Evolutionary conservation across 345 rosid genomes (phyloP), one percentile per base, ranked within the genome.

Genomic region (Acer saccharum): DNA sequence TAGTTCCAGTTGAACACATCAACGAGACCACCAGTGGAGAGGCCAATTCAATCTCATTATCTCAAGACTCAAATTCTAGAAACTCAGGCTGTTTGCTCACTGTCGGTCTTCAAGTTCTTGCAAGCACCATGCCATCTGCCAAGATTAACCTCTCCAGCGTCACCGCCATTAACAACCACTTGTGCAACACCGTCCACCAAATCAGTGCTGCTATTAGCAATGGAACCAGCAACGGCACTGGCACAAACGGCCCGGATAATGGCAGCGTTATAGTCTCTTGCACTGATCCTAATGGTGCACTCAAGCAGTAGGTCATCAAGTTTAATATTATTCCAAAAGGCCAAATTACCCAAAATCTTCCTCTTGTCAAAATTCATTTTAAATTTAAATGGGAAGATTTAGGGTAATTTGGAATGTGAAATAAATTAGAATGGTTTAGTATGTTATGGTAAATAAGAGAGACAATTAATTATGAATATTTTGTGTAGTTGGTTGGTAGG

Each of bases 81-180:
- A 74, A 29, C 57, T 54, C 85, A 25, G 90, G 93, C 48, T 91
- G 95, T 72, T 87, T 94, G 11, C 90, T 96, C 58, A 96, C 98
- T 1, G 89, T 92, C 17, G 97, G 94, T 64, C 88, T 96, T 58
- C 97, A 96, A 78, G 94, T 88, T 52, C 95, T 91, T 3, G 95
- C 95, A 54, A 94, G 90, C 86, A 81, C 88, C 2, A 86, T 86
- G 71, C 88, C 92, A 0, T 84, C 96, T 0, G 89, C 95, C 21
- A 94, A 91, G 86, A 91, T 95, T 41, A 91, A 84, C 77, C 87
- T 94, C 69, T 92, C 97, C 1, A 88, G 87, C 74, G 92, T 91
- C 32, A 81, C 87, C 0, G 88, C 93, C 20, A 85, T 95, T 74
- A 94, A 90, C 77, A 86, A 79, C 83, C 94, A 91, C 77, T 78